Base-by-base conservation (phyloP, 371 early-diverging fungal genomes). In the Rhizopus stolonifer region DNA sequence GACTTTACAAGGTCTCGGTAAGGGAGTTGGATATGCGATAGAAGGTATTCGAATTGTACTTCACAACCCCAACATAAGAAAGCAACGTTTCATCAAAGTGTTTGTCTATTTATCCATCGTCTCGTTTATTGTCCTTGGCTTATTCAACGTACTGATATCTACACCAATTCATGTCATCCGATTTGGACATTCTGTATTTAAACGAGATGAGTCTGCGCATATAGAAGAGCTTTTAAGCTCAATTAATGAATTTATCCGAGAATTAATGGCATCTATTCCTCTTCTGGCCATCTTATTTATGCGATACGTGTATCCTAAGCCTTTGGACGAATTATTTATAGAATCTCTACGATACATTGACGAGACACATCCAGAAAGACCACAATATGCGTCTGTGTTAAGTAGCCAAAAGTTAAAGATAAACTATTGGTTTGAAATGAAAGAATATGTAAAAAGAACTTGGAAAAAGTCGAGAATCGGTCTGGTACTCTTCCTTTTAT, bases 301-400 rank as follows among this genome's bases (percentile, higher is more conserved):
- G 70, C 69, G 83, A n/a, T 82, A 84, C 46, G 42, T 83, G 9
- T 83, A 86, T 49, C 82, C 87, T 2, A 76, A 83, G 49, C 82
- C 84, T 13, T 58, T 86, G 48, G 85, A 86, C 47, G 77, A 79
- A 22, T 67, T 86, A 29, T 86, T 86, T 58, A 68, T 86, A 56
- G 84, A 82, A 40, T 78, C 79, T 1, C 24, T 86, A 19, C 49
- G 63, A 14, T 78, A 72, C 40, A 56, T 83, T 15, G 84, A 82
- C 39, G 46, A 60, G 2, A 50, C 46, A 0, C 62, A 78, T 43
- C 70, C 75, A 15, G 63, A 77, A n/a, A 56, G 79, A 11, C 64
- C 69, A 7, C 70, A 74, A 3, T 84, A 81, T 52, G 65, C 81
- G 2, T 51, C 72, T 0, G 69, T 70, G 0, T 44, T 83, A 8